Evolutionary conservation across 352 stramenopile genomes (phyloP).

Genomic region (Pythium inflatum): DNA sequence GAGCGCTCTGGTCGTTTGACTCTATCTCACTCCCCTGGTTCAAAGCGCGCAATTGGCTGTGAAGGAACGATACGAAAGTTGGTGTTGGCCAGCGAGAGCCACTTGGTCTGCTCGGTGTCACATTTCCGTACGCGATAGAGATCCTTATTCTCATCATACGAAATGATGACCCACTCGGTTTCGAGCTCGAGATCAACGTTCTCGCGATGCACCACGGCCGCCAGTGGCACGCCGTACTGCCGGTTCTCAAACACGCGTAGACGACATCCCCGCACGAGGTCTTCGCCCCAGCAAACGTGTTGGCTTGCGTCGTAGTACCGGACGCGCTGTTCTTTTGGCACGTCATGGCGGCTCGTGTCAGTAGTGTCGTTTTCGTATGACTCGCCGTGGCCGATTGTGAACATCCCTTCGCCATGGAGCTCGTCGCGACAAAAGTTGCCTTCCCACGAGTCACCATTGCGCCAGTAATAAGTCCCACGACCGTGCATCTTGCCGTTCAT

Average conservation of each 20-base stretch:
- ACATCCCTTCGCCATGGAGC: constrained; percentile 64
- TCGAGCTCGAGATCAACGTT: constrained; percentile 51
- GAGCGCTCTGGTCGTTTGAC: too few relatives aligned
- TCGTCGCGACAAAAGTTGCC: constrained; percentile 65
- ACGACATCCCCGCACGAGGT: constrained; percentile 54
- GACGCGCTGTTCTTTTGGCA: constrained; percentile 29
- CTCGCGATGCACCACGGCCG: constrained; percentile 37
- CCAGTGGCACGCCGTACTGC: constrained; percentile 46
- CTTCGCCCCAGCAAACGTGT: constrained; percentile 72
- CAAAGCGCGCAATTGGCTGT: constrained; percentile 39
- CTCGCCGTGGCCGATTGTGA: constrained; percentile 35
- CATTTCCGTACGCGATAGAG: constrained; percentile 49
- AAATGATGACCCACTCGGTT: constrained; percentile 55
- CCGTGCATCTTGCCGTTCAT: constrained; percentile 67
- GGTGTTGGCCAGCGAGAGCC: constrained; percentile 55
- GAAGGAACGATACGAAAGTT: constrained; percentile 48
- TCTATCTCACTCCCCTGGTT: constrained; percentile 12
- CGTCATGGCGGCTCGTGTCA: constrained; percentile 12
- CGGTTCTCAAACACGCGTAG: constrained; percentile 51
- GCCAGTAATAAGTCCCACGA: constrained; percentile 59
- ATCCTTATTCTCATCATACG: constrained; percentile 48
- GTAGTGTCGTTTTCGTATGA: not conserved
- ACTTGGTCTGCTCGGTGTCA: constrained; percentile 46
- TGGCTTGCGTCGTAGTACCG: constrained; percentile 66
- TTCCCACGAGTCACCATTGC: constrained; percentile 57